These are phyloP conservation scores for Eleusine coracana DNA, from an alignment of 176 grass and related monocot genomes.

Conservation along the genomic window DNA sequence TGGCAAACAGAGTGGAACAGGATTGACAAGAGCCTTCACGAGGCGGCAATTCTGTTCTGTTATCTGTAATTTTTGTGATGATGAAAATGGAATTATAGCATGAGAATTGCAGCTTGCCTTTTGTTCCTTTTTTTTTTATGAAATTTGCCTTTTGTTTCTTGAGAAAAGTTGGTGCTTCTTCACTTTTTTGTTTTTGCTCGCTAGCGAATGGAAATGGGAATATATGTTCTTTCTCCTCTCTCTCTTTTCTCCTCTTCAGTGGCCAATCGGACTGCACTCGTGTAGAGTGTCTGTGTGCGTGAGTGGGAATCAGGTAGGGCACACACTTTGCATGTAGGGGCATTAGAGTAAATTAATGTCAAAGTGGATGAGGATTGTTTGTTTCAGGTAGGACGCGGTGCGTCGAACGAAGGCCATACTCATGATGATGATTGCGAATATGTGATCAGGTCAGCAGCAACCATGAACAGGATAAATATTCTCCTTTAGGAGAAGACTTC, in stretches of 20 bases:
- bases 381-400: conserved; percentile 60
- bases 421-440: conserved; percentile 51
- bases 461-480: conserved; percentile 44
- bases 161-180: conserved; percentile 49
- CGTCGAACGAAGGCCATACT: conserved; percentile 49
- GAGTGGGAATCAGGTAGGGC: conserved; percentile 48
- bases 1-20: conserved; percentile 7
- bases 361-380: conserved; percentile 45
- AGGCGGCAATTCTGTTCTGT: conserved; percentile 8
- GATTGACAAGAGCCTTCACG: neutral
- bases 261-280: conserved; percentile 14
- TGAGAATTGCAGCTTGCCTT: conserved; percentile 28
- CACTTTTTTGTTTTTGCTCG: conserved; percentile 20
- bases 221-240: conserved; percentile 18
- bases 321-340: conserved; percentile 33
- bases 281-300: neutral
- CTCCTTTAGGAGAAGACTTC: conserved; percentile 21
- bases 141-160: conserved; percentile 38
- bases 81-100: conserved; percentile 18
- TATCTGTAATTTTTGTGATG: conserved; percentile 20
- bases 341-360: conserved; percentile 16
- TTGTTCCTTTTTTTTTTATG: conserved; percentile 21
- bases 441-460: conserved; percentile 42
- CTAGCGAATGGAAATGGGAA: conserved; percentile 60
- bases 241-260: neutral